A percentile compares a stretch with the other conserved stretches of the same genome.
These are phyloP conservation scores for Pleurotus giganteus DNA, from an alignment of 768 basidiomycete species.

Conservation along the genomic window DNA sequence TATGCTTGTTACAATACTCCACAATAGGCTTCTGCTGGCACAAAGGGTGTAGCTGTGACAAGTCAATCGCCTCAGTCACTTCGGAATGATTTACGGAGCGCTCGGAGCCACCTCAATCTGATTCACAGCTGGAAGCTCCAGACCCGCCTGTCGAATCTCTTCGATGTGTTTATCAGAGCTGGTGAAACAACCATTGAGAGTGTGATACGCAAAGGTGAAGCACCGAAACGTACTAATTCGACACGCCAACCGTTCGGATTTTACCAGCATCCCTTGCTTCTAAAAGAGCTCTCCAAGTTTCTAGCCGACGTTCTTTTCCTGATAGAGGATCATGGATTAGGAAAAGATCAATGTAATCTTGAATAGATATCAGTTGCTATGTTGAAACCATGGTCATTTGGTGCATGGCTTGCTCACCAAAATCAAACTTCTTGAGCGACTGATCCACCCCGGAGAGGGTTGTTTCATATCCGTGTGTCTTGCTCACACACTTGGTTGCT, in stretches of 20 bases:
- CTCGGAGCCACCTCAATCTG: constrained; percentile 66
- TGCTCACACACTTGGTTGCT: constrained; percentile 68
- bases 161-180: constrained; percentile 73
- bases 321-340: constrained; percentile 74
- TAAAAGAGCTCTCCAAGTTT: constrained; percentile 67
- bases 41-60: constrained; percentile 66
- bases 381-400: not conserved
- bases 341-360: constrained; percentile 68
- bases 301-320: constrained; percentile 63
- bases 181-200: too few species aligned
- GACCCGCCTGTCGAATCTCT: constrained; percentile 64
- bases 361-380: not conserved
- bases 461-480: constrained; percentile 60
- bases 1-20: constrained; percentile 63
- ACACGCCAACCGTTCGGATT: constrained; percentile 71
- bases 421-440: constrained; percentile 56
- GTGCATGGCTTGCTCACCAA: constrained; percentile 41
- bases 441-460: constrained; percentile 57
- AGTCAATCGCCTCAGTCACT: not conserved
- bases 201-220: not conserved
- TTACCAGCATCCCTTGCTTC: constrained; percentile 63
- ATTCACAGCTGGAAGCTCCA: constrained; percentile 70
- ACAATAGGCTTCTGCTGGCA: constrained; percentile 83
- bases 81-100: not conserved
- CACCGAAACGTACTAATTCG: constrained; percentile 64